Base-by-base conservation (phyloP, 2,329 filamentous ascomycete species). In the Phaeophleospora eucalypticola region DNA sequence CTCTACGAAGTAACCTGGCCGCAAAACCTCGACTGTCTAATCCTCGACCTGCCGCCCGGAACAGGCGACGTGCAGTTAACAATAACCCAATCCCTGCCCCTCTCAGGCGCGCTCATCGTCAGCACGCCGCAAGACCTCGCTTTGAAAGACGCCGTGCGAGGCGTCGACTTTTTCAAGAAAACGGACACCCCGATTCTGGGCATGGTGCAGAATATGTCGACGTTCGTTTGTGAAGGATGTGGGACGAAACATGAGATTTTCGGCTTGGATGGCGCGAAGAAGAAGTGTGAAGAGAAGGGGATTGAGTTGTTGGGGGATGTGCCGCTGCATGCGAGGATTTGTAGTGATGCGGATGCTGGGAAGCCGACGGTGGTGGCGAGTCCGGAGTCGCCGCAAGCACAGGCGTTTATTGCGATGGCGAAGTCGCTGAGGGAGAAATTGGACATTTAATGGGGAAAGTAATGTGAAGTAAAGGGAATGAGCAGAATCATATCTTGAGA, bases 1-100 rank as follows among this genome's bases (percentile, higher is more conserved):
- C 79, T 98, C 6, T 91, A 96, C 65, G 89, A 95, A 58, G 93
- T 98, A 0, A 86, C 93, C 43, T 98, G 93, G 93, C 88, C 85
- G 12, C 84, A 83, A 10, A n/a, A n/a, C n/a, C 73, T 98, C 2
- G 93, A 98, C 65, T 72, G 97, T 2, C 75, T 98, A 1, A 85
- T 98, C 3, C 74, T 98, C 2, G 93, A 98, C 65, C 71, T 98
- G 40, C 93, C 93, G 0, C 93, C 93, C 0, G 93, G 93, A 2
- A 98, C 93, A 0, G 93, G 93, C 18, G 93, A 98, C 62, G 91
- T 91, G 0, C 93, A 98, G 64, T 76, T 98, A 56, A 96, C 89
- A n/a, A 93, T 98, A 51, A 91, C 89, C 14, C 93, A 98, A 67
- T 91, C 96, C 70, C 77, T 98, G 9, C 75, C 87, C n/a, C 73